Percentiles rank a stretch among this genome's conserved stretches.
These are phyloP conservation scores for Xerocomellus chrysenteron DNA, from an alignment of 768 basidiomycete genomes.

Conservation along the genomic window DNA sequence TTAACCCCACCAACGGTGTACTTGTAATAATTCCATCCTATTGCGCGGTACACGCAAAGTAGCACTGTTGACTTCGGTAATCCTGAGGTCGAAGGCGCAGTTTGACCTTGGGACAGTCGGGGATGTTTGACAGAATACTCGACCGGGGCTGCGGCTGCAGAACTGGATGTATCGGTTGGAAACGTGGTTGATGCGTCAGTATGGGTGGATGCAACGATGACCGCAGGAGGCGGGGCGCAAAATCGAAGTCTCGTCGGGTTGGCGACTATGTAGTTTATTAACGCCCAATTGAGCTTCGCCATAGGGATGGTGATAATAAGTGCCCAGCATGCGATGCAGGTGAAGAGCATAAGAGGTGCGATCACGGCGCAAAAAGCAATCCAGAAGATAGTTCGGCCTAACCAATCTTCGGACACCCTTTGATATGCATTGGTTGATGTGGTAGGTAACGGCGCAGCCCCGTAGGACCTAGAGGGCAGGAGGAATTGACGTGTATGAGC, in stretches of 20 bases:
- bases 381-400: slow-evolving; percentile 85
- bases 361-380: slow-evolving; percentile 70
- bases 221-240: slow-evolving; percentile 78
- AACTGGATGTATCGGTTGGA: slow-evolving; percentile 1
- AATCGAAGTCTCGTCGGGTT: slow-evolving; percentile 88
- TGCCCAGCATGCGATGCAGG: slow-evolving; percentile 93
- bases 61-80: slow-evolving; percentile 85
- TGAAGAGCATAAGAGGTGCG: slow-evolving; percentile 84
- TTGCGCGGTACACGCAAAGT: slow-evolving; percentile 91
- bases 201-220: slow-evolving; percentile 43
- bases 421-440: slow-evolving; percentile 19
- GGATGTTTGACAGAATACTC: slow-evolving; percentile 69
- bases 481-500: slow-evolving; percentile 34
- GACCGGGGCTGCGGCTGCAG: slow-evolving; percentile 29
- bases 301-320: slow-evolving; percentile 95
- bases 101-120: slow-evolving; percentile 81
- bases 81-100: slow-evolving; percentile 70
- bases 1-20: slow-evolving; percentile 99
- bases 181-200: slow-evolving; percentile 20
- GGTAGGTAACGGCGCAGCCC: slow-evolving; percentile 47
- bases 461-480: slow-evolving; percentile 64
- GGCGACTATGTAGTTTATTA: slow-evolving; percentile 76
- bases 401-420: slow-evolving; percentile 40
- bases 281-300: slow-evolving; percentile 96
- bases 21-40: slow-evolving; percentile 94